phyloP scores from a whole-genome alignment of 208 protist genomes.

The Lotmaria passim region DNA sequence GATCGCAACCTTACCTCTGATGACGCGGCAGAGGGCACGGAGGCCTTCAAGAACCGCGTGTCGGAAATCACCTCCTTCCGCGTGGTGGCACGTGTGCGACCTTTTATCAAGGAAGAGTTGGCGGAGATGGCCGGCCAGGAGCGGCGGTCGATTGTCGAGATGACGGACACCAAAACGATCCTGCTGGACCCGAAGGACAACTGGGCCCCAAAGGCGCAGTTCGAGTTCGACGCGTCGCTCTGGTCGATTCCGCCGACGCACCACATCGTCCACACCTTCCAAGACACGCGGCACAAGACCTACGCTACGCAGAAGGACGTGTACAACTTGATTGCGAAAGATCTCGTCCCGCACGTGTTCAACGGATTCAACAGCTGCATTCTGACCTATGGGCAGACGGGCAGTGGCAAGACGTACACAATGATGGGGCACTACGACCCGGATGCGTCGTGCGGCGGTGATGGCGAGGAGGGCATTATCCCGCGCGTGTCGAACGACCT shows the following conservation, averaged over 20 bases:
- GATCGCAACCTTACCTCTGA: conserved; percentile 44
- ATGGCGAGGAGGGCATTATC: conserved; percentile 91
- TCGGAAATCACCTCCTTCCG: conserved; percentile 90
- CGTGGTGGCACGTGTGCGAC: conserved; percentile 84
- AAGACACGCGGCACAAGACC: conserved; percentile 71
- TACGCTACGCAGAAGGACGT: conserved; percentile 90
- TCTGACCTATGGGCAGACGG: conserved; percentile 93
- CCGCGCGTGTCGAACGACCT: conserved; percentile 91
- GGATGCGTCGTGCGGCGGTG: conserved; percentile 65
- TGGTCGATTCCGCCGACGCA: conserved; percentile 91
- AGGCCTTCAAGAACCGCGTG: conserved; percentile 77
- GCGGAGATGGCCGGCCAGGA: conserved; percentile 87
- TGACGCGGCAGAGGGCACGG: conserved; percentile 68
- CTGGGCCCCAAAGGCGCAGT: conserved; percentile 89
- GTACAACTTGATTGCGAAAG: conserved; percentile 90
- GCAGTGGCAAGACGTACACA: conserved; percentile 93
- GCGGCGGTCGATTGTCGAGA: conserved; percentile 88
- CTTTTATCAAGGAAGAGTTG: conserved; percentile 90
- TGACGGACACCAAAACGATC: conserved; percentile 87
- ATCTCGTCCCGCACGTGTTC: conserved; percentile 93
- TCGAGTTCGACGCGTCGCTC: conserved; percentile 89
- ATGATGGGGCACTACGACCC: conserved; percentile 92
- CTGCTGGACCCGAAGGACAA: conserved; percentile 86
- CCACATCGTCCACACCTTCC: conserved; percentile 83
- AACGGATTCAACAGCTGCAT: conserved; percentile 93